Percentiles rank a stretch among this genome's conserved stretches.
phyloP scores from a whole-genome alignment of 2,329 filamentous ascomycete species.

The Colletotrichum sp. region DNA sequence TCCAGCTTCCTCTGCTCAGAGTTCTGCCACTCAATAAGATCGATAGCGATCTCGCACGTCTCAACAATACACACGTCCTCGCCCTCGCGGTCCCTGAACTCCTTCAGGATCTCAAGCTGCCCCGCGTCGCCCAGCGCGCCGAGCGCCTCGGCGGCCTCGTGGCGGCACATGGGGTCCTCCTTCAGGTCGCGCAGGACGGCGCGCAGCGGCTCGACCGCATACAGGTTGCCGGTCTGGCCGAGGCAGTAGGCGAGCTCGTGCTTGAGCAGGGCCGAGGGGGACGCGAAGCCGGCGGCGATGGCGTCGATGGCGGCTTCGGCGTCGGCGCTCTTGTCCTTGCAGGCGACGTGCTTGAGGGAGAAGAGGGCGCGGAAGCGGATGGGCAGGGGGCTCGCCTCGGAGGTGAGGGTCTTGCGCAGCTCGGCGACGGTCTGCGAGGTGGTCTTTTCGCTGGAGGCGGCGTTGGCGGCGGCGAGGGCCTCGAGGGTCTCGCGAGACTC shows the following conservation, averaged over 20 bases:
- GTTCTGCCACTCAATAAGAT: conserved; percentile 92
- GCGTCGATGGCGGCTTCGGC: conserved; percentile 68
- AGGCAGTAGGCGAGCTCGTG: conserved; percentile 98
- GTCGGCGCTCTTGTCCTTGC: conserved; percentile 67
- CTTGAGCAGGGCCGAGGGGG: conserved; percentile 88
- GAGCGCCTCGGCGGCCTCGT: conserved; percentile 94
- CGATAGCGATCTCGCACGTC: conserved; percentile 96
- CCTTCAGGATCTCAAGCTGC: conserved; percentile 75
- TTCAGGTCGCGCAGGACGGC: conserved; percentile 75
- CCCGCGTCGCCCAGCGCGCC: conserved; percentile 81
- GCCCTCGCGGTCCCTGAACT: conserved; percentile 74
- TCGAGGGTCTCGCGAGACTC: conserved; percentile 17
- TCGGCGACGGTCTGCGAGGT: conserved; percentile 49
- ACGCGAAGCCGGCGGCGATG: conserved; percentile 86
- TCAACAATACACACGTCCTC: conserved; percentile 87
- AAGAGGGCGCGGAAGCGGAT: conserved; percentile 95
- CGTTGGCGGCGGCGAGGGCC: conserved; percentile 14
- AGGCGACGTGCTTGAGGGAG: conserved; percentile 93
- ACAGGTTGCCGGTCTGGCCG: conserved; percentile 83
- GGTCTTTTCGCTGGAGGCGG: not conserved
- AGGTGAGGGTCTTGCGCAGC: conserved; percentile 78
- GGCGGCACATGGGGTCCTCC: conserved; percentile 95
- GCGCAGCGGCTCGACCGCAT: conserved; percentile 75
- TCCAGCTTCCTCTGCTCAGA: conserved; percentile 74
- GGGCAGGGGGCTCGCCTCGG: conserved; percentile 82